Percentiles rank a stretch among this genome's conserved stretches.
Evolutionary conservation across 495 filamentous ascomycete genomes (phyloP).

Genomic region (Xylaria castorea): DNA sequence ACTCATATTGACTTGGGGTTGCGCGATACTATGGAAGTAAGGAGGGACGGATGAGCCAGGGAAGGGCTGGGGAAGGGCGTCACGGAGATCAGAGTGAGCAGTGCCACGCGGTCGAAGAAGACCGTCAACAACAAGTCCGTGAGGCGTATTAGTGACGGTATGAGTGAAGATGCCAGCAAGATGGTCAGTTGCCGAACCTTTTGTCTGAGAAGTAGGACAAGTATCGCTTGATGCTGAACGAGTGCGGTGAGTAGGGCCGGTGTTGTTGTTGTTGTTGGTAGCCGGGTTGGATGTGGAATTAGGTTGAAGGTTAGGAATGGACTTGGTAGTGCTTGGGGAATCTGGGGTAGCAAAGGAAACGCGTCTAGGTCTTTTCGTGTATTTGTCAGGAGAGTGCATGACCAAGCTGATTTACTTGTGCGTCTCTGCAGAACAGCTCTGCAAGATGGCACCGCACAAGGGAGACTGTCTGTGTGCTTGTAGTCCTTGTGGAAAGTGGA

Average conservation of each 20-base stretch:
- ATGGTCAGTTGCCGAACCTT: neutral
- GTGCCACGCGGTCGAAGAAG: constrained; percentile 13
- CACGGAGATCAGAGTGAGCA: constrained; percentile 2
- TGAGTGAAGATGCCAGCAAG: constrained; percentile 22
- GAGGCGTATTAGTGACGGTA: constrained; percentile 37
- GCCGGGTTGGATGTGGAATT: neutral
- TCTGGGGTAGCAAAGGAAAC: constrained; percentile 22
- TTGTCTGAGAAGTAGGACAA: neutral
- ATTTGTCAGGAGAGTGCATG: constrained; percentile 12
- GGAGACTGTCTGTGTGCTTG: neutral
- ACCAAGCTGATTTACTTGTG: neutral
- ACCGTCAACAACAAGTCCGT: constrained; percentile 32
- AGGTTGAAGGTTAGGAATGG: neutral
- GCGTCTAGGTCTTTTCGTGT: constrained; percentile 14
- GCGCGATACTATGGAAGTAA: constrained; percentile 19
- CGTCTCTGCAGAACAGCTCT: constrained; percentile 5
- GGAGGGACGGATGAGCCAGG: constrained; percentile 24
- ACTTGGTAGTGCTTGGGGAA: neutral
- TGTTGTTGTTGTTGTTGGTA: neutral
- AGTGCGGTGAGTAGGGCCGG: neutral
- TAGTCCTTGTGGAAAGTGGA: neutral
- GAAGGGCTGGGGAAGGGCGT: neutral
- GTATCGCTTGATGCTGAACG: neutral
- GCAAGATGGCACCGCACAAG: neutral
- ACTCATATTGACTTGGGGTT: constrained; percentile 22